Evolutionary conservation across 2,329 filamentous ascomycete genomes (phyloP), one percentile per base, ranked within the genome.

Genomic region (Botrytis galanthina): DNA sequence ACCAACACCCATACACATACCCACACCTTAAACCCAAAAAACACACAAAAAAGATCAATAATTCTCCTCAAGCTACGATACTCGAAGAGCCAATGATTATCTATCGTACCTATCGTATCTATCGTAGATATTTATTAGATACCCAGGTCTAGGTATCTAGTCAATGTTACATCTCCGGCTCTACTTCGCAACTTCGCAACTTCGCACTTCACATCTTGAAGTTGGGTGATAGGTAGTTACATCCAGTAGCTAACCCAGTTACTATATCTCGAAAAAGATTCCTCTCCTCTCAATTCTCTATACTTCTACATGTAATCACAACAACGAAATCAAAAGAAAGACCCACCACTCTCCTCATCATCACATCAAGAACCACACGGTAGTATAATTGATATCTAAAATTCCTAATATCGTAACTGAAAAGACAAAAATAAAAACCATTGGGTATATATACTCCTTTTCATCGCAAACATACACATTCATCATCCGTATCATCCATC

Each of bases 351-450:
- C 10, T 22, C 35, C 22, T 14, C 12, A 39, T 6, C 9, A 39
- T 67, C 20, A 18, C 42, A 16, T 51, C 42, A 32, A 18, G 42
- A 46, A n/a, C 14, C 26, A 67, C 6, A 14, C 22, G 12, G 8
- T 20, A 26, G 3, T 67, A 18, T 29, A 32, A 32, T 44, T 3
- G n/a, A 54, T 22, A 51, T 20, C 16, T 68, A 39, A 26, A 44
- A 54, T 46, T 61, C 3, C n/a, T 35, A 37, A n/a, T 35, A 22
- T 46, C 29, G 12, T 62, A 83, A 74, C 82, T 48, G 29, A 6
- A 29, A 20, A 29, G 48, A 7, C n/a, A 57, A 64, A 51, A 26
- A 29, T 48, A 48, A 37, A 70, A 61, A 32, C 37, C 57, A 42
- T 51, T 51, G 69, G 69, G 69, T 71, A 71, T 71, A 71, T 63